Base-by-base conservation (phyloP, 2,329 filamentous ascomycete genomes). In the Scedosporium minutisporum region DNA sequence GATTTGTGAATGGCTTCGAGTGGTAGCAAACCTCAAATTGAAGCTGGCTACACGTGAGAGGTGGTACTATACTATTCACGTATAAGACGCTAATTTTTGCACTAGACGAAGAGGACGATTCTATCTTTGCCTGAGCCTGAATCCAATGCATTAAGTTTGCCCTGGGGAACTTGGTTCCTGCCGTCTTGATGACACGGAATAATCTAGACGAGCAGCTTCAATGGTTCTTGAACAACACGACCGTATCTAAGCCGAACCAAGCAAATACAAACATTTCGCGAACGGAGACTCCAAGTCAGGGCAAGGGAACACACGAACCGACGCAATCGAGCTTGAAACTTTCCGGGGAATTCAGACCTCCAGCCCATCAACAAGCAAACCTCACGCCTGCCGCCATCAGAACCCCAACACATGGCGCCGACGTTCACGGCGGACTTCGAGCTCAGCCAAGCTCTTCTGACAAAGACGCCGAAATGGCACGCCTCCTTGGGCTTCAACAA, bases 151-250 rank as follows among this genome's bases (percentile, higher is more conserved):
- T 58, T 23, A 38, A 27, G 9, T n/a, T 18, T 14, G 25, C 18
- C 9, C 53, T 10, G 48, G 23, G 48, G 33, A 58, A 42, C 53
- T 46, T n/a, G 60, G 53, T 48, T 42, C 25, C 41, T 51, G 57
- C 42, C 61, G 61, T 38, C 42, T 59, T 59, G 38, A 63, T 63
- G 61, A 63, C 61, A 58, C 61, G 57, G 41, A 63, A 63, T 53
- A 63, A 63, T 41, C 57, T 63, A 41, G 38, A 63, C 44, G 61
- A 60, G 57, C 61, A 63, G 21, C 42, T 63, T 18, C 46, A 33
- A 25, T 63, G 61, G 61, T 51, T 63, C 29, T 51, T 59, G 27
- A 42, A 42, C 16, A 63, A 63, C 61, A 41, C 42, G 42, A 29
- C 44, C 27, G 61, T 53, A 46, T 53, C 55, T 44, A 12, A 7